Evolutionary conservation across 1,284 basidiomycete genomes (phyloP).

Genomic region (Sporisorium exsertum): DNA sequence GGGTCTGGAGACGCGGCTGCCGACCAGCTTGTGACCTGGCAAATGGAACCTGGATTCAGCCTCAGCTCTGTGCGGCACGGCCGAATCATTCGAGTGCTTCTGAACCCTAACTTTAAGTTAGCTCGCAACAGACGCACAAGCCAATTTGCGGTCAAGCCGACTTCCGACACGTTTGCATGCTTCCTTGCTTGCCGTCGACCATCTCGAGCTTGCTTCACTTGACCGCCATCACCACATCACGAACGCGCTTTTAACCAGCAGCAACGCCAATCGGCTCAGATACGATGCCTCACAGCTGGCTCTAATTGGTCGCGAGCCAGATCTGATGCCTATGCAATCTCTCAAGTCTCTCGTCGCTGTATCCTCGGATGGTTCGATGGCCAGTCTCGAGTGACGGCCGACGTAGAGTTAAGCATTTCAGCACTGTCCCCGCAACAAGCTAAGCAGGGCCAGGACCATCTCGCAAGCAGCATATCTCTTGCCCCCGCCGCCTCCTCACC

Average conservation of each 20-base stretch:
- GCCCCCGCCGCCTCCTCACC: neutral
- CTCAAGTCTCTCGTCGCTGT: neutral
- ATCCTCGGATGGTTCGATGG: neutral
- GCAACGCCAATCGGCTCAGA: neutral
- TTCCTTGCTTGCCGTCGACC: neutral
- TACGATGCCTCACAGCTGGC: neutral
- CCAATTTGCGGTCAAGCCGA: conserved; percentile 1
- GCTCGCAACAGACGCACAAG: neutral
- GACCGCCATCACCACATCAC: neutral
- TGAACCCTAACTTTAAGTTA: neutral
- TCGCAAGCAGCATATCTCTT: too few species aligned
- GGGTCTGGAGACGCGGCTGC: neutral
- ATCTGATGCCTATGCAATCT: neutral
- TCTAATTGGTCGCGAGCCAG: neutral
- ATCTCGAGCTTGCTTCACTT: neutral
- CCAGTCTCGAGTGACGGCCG: neutral
- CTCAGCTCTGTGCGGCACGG: neutral
- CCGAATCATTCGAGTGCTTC: neutral
- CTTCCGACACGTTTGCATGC: conserved; percentile 2
- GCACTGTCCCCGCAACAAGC: too few species aligned
- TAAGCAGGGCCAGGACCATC: neutral
- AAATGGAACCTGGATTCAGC: neutral
- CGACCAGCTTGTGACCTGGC: neutral
- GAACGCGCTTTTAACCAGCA: neutral
- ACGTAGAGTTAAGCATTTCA: neutral